phyloP scores from a whole-genome alignment of 805 yeast species.

The Barnettozyma siamensis region DNA sequence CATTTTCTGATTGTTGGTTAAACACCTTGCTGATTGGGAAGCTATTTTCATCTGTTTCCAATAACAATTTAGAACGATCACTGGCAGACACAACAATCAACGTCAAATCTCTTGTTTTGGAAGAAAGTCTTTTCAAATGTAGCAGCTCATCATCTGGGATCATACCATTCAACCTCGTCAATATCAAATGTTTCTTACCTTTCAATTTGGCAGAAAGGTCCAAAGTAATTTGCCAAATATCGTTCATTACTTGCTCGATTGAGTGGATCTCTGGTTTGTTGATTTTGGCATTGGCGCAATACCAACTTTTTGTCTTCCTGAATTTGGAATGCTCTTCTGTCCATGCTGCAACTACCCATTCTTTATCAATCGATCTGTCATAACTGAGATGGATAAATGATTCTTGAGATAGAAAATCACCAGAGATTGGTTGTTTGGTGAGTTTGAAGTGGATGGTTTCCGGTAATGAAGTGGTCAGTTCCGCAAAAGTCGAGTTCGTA shows the following conservation, averaged over 20 bases:
- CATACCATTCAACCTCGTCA: slow-evolving; percentile 66
- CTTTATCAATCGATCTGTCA: slow-evolving; percentile 71
- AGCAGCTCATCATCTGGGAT: slow-evolving; percentile 78
- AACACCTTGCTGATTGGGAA: slow-evolving; percentile 30
- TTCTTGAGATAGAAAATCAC: slow-evolving; percentile 51
- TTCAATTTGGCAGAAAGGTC: slow-evolving; percentile 30
- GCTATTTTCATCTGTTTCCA: slow-evolving; percentile 29
- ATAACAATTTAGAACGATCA: slow-evolving; percentile 43
- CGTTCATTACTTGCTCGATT: slow-evolving; percentile 57
- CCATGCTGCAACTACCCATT: slow-evolving; percentile 88
- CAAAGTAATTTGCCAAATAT: slow-evolving; percentile 58
- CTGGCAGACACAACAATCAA: slow-evolving; percentile 68
- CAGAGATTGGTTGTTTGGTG: slow-evolving; percentile 30
- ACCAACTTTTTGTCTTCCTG: slow-evolving; percentile 62
- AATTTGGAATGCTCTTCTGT: slow-evolving; percentile 74
- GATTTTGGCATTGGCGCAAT: slow-evolving; percentile 30
- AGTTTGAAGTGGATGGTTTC: slow-evolving; percentile 38
- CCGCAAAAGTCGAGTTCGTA: slow-evolving; percentile 28
- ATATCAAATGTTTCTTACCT: slow-evolving; percentile 52
- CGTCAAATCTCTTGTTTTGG: slow-evolving; percentile 48
- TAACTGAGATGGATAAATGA: slow-evolving; percentile 81
- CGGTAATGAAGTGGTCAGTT: slow-evolving; percentile 38
- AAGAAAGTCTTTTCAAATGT: slow-evolving; percentile 71
- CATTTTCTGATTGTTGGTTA: slow-evolving; percentile 17
- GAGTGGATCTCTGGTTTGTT: slow-evolving; percentile 11